Base-by-base conservation (phyloP, 129 eudicot species). In the Lactuca sativa region DNA sequence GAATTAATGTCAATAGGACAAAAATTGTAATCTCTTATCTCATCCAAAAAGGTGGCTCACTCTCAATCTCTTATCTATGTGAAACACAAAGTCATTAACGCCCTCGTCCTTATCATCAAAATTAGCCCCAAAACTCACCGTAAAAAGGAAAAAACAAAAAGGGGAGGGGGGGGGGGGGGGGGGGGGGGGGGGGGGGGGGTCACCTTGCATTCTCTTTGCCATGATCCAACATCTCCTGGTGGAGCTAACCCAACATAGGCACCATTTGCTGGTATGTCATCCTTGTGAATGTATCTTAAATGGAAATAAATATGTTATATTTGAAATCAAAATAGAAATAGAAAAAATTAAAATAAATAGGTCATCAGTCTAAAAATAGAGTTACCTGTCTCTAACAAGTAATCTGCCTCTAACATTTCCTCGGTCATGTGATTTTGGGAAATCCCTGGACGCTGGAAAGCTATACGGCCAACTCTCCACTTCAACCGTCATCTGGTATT, bases 161-260 rank as follows among this genome's bases (percentile, higher is more conserved):
- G n/a, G n/a, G n/a, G 21, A 21, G 1, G 21, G 30, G 30, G 30
- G 30, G 30, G 30, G 30, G 30, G 30, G 30, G 30, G 30, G 30
- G 30, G 30, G 30, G 30, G 14, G 5, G 31, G 70, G 9, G 41
- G 5, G 3, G 74, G 54, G 56, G 21, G 48, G 38, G 25, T 56
- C 64, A 86, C 91, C 85, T 87, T 87, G 73, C 85, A 67, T 59
- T 87, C 95, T 72, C 69, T 82, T 77, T 84, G 87, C 78, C 84
- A 87, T 53, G 95, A 84, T 62, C 90, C 87, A 41, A 43, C 75
- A 16, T 81, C 81, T 64, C 95, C 95, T 14, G 83, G 87, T 66
- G 76, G 78, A 49, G 85, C 95, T 59, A 87, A 72, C 38, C 95
- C 95, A 53, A 87, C 67, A 59, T 71, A 82, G 36, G 90, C 95